Base-by-base conservation (phyloP, 1,284 basidiomycete genomes). In the Ganoderma multipileum region DNA sequence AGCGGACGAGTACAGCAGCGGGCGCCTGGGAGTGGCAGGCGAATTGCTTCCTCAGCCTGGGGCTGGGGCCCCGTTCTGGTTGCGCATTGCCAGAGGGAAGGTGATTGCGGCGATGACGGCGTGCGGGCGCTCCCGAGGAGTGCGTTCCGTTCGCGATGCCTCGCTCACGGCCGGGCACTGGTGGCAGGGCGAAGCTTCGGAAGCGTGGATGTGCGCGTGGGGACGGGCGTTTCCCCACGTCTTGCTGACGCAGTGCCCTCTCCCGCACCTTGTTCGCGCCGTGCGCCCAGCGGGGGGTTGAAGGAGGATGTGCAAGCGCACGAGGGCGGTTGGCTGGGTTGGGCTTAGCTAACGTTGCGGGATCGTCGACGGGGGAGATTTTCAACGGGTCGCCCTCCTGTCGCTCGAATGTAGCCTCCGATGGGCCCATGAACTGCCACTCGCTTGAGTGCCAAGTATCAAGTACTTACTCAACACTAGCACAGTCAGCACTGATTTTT, bases 81-180 rank as follows among this genome's bases (percentile, higher is more conserved):
- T 50, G 23, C 23, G 47, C 47, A 50, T 50, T 50, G 47, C 47
- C 47, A 50, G 47, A 23, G 11, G 44, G 47, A 50, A 58, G 55
- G 33, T 58, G 55, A 36, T 28, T n/a, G 33, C 33, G 55, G 55
- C 55, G 33, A 58, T 58, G 55, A 38, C 55, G 55, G 33, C n/a
- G 33, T 33, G 33, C 18, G 33, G 33, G 33, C 55, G 55, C 55
- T 58, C 6, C 28, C 30, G 55, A 33, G 33, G 30, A n/a, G 55
- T 58, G 55, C 55, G 55, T 58, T 58, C 55, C 55, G 33, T 58
- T 58, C 55, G 55, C 55, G 55, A 58, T 58, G 55, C 16, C 55
- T 38, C 55, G 55, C 55, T 58, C 52, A 28, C 14, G 52, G 52
- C 52, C 52, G 52, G 52, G 16, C 52, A 23, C 9, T n/a, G 30